phyloP scores from a whole-genome alignment of 2,329 filamentous ascomycete species.

The Ceratocystis albifundus region DNA sequence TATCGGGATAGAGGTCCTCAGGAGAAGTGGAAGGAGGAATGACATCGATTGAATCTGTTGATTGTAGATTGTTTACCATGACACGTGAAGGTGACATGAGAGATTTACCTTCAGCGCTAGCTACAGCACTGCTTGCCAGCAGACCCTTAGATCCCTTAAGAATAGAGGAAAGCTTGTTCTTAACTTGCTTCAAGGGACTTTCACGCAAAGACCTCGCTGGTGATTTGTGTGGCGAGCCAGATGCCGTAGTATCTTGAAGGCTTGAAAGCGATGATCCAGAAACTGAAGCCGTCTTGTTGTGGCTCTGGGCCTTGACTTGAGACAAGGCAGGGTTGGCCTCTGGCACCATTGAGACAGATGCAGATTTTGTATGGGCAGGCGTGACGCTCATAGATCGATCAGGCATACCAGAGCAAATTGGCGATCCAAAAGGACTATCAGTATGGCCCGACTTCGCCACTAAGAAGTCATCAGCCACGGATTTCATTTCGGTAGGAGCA shows the following conservation, averaged over 20 bases:
- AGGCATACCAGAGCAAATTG: slow-evolving; percentile 23
- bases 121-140: slow-evolving; percentile 61
- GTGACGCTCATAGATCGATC: slow-evolving; percentile 25
- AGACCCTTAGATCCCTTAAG: slow-evolving; percentile 78
- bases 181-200: slow-evolving; percentile 80
- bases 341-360: slow-evolving; percentile 48
- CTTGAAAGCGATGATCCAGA: slow-evolving; percentile 45
- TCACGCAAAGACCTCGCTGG: slow-evolving; percentile 50
- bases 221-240: slow-evolving; percentile 42
- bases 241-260: slow-evolving; percentile 32
- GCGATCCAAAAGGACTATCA: slow-evolving; percentile 30
- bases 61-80: slow-evolving; percentile 35
- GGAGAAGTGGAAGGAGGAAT: slow-evolving; percentile 26
- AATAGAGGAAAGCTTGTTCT: slow-evolving; percentile 83
- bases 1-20: slow-evolving; percentile 37
- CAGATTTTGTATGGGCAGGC: slow-evolving; percentile 48
- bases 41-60: slow-evolving; percentile 38
- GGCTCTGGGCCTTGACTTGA: slow-evolving; percentile 26
- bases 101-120: slow-evolving; percentile 52
- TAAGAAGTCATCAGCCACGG: slow-evolving; percentile 29
- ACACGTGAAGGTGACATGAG: slow-evolving; percentile 46
- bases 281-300: slow-evolving; percentile 35
- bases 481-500: slow-evolving; percentile 14
- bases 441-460: slow-evolving; percentile 34
- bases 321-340: slow-evolving; percentile 25